Evolutionary conservation across 2,329 filamentous ascomycete genomes (phyloP), one percentile per base, ranked within the genome.

Genomic region (Ceratocystis cubensis): DNA sequence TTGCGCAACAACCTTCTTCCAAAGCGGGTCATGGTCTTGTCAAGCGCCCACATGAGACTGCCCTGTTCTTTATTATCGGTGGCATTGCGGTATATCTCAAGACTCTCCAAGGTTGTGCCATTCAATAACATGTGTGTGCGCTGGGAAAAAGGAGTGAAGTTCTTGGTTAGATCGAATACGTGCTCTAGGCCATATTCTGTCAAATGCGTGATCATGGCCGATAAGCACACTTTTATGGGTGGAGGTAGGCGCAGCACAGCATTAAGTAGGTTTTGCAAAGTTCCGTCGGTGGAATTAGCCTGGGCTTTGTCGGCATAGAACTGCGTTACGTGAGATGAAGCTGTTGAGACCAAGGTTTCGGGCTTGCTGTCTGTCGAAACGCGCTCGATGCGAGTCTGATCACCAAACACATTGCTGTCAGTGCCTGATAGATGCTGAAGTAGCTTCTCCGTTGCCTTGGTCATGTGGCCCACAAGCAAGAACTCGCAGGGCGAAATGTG

Each of bases 401-500:
- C 94, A 3, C 92, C 92, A 73, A 96, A 96, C 0, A 96, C 88
- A 72, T 96, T 96, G 62, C 88, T 91, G 71, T 85, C 94, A 74
- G 88, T 94, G 1, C 91, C 89, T 0, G 93, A 93, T 0, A 99
- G 81, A 75, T 97, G 92, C 69, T 89, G 84, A 5, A 99, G 82
- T 30, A 99, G 82, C 76, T 97, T 97, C 50, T 97, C 91, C 0
- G 92, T 96, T 0, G 91, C 89, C 71, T 88, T 91, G 0, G 92
- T 94, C 15, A 97, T 82, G 15, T 94, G 86, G 15, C 94, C 94
- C 1, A 99, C 90, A 57, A 99, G 88, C 41, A 99, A 80, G 69
- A 99, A 91, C 75, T 99, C 94, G 76, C 92, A 96, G 0, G 94
- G 94, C 0, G 93, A 91, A 70, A 99, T 96, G 74, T 99, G 94